A percentile compares a stretch with the other conserved stretches of the same genome.
phyloP scores from a whole-genome alignment of 2,329 filamentous ascomycete species.

The Mollisiaceae sp. region DNA sequence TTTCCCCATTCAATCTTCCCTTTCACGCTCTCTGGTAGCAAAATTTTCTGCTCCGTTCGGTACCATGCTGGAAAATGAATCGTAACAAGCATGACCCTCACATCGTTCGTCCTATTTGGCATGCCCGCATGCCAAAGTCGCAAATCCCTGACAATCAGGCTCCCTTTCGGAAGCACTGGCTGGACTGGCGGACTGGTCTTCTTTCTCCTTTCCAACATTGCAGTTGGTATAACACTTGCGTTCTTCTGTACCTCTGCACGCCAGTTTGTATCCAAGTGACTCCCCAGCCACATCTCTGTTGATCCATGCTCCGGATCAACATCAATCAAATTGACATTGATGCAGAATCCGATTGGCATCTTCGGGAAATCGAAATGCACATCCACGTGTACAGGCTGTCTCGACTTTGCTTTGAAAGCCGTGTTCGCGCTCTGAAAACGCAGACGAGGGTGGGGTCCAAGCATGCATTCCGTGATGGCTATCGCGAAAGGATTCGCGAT shows the following conservation, averaged over 20 bases:
- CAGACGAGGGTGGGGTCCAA: constrained; percentile 46
- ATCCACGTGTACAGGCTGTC: constrained; percentile 50
- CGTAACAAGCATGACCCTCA: constrained; percentile 61
- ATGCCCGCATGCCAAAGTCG: constrained; percentile 67
- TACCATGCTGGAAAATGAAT: constrained; percentile 40
- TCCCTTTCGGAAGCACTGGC: constrained; percentile 56
- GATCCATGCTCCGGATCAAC: constrained; percentile 52
- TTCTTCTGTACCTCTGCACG: constrained; percentile 32
- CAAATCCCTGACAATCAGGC: constrained; percentile 60
- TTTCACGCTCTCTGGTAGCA: constrained; percentile 42
- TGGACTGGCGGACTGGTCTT: constrained; percentile 51
- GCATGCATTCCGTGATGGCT: constrained; percentile 44
- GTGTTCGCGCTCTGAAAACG: constrained; percentile 49
- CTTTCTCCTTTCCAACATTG: constrained; percentile 46
- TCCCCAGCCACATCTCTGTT: constrained; percentile 57
- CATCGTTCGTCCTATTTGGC: constrained; percentile 56
- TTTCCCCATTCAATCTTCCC: constrained; percentile 44
- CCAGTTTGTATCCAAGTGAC: constrained; percentile 46
- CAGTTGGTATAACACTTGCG: constrained; percentile 27
- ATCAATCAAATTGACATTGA: constrained; percentile 54
- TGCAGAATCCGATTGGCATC: constrained; percentile 53
- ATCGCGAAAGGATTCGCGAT: constrained; percentile 46
- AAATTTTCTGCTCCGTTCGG: constrained; percentile 42
- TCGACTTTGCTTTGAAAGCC: constrained; percentile 44
- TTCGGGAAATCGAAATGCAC: constrained; percentile 52